A percentile compares a stretch with the other conserved stretches of the same genome.
These are phyloP conservation scores for Zizania latifolia DNA, from an alignment of 176 grass and related monocot genomes.

Conservation along the genomic window DNA sequence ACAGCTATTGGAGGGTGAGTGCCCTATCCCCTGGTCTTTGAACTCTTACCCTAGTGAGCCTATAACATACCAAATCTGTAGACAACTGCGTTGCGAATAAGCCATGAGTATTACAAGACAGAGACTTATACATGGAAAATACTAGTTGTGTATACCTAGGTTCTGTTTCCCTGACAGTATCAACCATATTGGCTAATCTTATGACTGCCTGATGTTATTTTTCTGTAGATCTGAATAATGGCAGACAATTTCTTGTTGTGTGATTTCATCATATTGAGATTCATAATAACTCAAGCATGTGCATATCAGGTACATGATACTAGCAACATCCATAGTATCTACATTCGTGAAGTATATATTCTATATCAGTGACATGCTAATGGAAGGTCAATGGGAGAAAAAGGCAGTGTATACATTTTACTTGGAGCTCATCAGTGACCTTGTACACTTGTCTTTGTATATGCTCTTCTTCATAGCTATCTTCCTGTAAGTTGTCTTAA, in stretches of 20 bases:
- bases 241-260: neutral
- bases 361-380: constrained; percentile 91
- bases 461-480: constrained; percentile 96
- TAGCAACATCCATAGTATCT: constrained; percentile 75
- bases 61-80: too few species aligned
- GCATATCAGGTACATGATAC: constrained; percentile 79
- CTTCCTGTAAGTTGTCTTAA: constrained; percentile 74
- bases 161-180: too few species aligned
- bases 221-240: constrained; percentile 6
- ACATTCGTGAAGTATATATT: constrained; percentile 94
- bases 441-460: constrained; percentile 90
- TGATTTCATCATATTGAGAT: constrained; percentile 9
- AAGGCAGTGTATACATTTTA: constrained; percentile 99
- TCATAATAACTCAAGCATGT: constrained; percentile 18
- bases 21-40: too few species aligned
- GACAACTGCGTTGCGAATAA: too few species aligned
- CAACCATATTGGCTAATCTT: neutral
- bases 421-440: constrained; percentile 86
- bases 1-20: too few species aligned
- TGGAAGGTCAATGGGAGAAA: constrained; percentile 96
- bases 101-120: too few species aligned
- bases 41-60: too few species aligned
- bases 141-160: too few species aligned
- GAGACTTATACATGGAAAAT: too few species aligned
- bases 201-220: neutral